Conservation (phyloP, 2,329 filamentous ascomycete species). For the Didymellaceae sp. region DNA sequence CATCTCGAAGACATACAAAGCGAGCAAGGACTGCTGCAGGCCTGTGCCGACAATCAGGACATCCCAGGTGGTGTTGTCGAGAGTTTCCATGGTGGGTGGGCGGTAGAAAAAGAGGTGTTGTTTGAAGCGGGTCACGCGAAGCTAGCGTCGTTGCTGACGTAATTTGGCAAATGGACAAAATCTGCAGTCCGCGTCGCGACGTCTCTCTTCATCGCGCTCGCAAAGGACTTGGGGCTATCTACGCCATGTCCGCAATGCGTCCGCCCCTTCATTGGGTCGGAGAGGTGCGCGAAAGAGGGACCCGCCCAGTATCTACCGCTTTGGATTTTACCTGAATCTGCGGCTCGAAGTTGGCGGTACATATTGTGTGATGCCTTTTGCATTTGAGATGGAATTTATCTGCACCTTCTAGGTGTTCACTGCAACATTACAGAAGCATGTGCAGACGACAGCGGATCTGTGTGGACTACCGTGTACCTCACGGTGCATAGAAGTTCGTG, state of each 20-base stretch:
- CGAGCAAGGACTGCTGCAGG: constrained; percentile 60
- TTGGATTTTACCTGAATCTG: constrained; percentile 57
- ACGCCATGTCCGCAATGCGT: constrained; percentile 44
- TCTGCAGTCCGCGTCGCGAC: constrained; percentile 13
- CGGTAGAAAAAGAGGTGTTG: constrained; percentile 21
- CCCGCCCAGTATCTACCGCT: constrained; percentile 61
- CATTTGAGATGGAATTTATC: too few species aligned
- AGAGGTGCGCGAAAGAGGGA: constrained; percentile 53
- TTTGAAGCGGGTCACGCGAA: constrained; percentile 24
- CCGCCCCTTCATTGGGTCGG: constrained; percentile 54
- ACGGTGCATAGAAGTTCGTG: too few species aligned
- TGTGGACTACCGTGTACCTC: too few species aligned
- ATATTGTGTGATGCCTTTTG: constrained; percentile 25
- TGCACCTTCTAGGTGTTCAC: too few species aligned
- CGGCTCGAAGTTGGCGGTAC: constrained; percentile 60
- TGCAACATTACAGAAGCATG: too few species aligned
- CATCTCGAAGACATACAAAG: constrained; percentile 54
- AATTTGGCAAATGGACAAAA: constrained; percentile 26
- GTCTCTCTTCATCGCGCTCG: constrained; percentile 42
- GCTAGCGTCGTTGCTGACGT: constrained; percentile 41
- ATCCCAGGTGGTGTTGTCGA: constrained; percentile 60
- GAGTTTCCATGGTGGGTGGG: constrained; percentile 53
- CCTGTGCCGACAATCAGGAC: constrained; percentile 61
- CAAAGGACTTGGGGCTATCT: constrained; percentile 43
- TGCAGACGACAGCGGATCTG: too few species aligned